A percentile compares a stretch with the other conserved stretches of the same genome.
These are phyloP conservation scores for Aegilops speltoides DNA, from an alignment of 176 grass and related monocot species.

Conservation along the genomic window DNA sequence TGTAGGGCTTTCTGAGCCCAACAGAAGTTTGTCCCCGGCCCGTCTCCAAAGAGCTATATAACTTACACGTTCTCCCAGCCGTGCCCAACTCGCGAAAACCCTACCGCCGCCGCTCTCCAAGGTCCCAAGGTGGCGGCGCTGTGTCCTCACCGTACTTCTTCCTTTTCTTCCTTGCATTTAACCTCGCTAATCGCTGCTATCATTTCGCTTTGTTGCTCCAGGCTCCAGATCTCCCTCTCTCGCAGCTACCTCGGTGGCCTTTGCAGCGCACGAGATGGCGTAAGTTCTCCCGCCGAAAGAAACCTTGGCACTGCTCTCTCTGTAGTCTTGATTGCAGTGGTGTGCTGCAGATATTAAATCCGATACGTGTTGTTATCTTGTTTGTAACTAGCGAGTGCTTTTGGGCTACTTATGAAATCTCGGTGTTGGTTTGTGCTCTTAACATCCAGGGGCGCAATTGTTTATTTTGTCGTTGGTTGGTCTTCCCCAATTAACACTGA, in stretches of 20 bases:
- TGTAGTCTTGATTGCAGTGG: not conserved
- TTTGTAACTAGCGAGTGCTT: not conserved
- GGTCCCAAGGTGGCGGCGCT: slow-evolving; percentile 25
- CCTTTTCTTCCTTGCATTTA: not conserved
- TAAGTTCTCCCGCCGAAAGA: not conserved
- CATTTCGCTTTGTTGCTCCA: not conserved
- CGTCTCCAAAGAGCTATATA: not conserved
- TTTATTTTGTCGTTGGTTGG: not conserved
- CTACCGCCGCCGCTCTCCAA: not conserved
- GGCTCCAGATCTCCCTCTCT: not conserved
- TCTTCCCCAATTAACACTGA: not conserved
- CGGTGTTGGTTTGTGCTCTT: not conserved
- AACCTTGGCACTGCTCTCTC: not conserved
- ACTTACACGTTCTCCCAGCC: not conserved
- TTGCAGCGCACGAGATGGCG: slow-evolving; percentile 20
- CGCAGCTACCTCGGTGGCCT: not conserved
- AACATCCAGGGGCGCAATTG: not conserved
- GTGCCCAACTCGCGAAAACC: slow-evolving; percentile 7
- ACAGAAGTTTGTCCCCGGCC: not conserved
- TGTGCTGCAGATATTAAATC: not conserved
- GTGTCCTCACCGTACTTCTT: not conserved
- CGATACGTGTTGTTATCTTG: not conserved
- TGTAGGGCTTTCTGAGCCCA: no score
- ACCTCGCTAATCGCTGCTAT: not conserved
- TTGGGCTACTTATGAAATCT: not conserved